phyloP scores from a whole-genome alignment of 306 rosid species.

The Prunus mume region DNA sequence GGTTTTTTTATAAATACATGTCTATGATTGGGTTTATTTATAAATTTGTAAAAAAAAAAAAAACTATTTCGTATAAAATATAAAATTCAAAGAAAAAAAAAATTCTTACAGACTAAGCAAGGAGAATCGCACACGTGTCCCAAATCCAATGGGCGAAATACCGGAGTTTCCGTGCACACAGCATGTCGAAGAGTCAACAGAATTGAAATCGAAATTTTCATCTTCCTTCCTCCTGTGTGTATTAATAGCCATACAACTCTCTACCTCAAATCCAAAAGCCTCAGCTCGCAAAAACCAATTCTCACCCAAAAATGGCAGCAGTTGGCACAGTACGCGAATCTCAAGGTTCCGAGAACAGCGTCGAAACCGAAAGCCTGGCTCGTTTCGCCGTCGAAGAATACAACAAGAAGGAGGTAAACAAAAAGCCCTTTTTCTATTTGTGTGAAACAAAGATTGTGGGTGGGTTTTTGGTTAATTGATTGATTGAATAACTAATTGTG shows the following conservation, averaged over 20 bases:
- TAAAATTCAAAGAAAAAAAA: not conserved
- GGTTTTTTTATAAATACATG: too few relatives aligned
- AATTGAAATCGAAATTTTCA: not conserved
- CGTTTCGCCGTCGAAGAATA: slow-evolving; percentile 81
- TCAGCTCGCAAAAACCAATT: not conserved
- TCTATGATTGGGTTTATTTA: too few relatives aligned
- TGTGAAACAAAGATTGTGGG: not conserved
- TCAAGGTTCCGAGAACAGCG: slow-evolving; percentile 23
- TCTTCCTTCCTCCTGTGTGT: not conserved
- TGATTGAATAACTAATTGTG: not conserved
- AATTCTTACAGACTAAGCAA: not conserved
- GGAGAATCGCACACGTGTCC: not conserved
- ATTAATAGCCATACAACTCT: not conserved
- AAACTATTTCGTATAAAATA: not conserved
- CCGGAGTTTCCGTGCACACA: not conserved
- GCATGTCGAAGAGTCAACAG: not conserved
- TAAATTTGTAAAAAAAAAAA: too few relatives aligned
- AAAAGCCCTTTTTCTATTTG: not conserved
- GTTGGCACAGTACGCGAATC: slow-evolving; percentile 19
- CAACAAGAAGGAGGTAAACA: slow-evolving; percentile 61
- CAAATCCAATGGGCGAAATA: not conserved
- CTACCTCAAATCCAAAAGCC: not conserved
- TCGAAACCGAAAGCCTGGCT: slow-evolving; percentile 53
- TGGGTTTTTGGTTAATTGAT: not conserved
- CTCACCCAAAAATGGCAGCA: slow-evolving; percentile 16